Conservation (phyloP, 2,329 filamentous ascomycete genomes). For the Hypoxylon sp. region DNA sequence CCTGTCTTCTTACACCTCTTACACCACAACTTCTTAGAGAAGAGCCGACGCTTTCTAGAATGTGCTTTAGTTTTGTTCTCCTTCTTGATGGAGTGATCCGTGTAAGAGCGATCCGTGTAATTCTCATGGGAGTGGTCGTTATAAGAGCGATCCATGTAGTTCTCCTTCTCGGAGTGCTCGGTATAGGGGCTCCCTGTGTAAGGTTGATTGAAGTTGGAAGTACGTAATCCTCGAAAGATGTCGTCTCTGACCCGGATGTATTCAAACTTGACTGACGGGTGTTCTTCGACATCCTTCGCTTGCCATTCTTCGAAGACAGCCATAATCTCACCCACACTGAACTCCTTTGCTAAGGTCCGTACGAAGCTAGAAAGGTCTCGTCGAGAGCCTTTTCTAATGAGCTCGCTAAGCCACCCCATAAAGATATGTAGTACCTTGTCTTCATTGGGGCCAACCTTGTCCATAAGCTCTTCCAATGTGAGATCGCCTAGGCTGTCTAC, state of each 20-base stretch:
- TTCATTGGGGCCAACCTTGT: conserved; percentile 6
- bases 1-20: conserved; percentile 51
- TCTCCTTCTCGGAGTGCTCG: too few species aligned
- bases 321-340: conserved; percentile 35
- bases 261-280: conserved; percentile 45
- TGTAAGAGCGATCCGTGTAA: too few species aligned
- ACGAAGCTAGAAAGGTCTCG: conserved; percentile 8
- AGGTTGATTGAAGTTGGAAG: too few species aligned
- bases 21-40: too few species aligned
- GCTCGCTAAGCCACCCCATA: conserved; percentile 47
- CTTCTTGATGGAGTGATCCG: too few species aligned
- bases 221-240: conserved; percentile 39
- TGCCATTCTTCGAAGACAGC: conserved; percentile 44
- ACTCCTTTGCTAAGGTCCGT: conserved; percentile 7
- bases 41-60: conserved; percentile 37
- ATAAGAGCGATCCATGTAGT: too few species aligned
- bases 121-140: too few species aligned
- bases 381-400: conserved; percentile 45
- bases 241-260: too few species aligned
- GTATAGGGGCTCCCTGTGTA: too few species aligned
- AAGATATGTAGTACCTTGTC: conserved; percentile 34
- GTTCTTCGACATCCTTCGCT: conserved; percentile 37
- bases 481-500: conserved; percentile 29
- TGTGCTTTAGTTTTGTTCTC: too few species aligned
- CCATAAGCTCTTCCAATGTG: conserved; percentile 35